Percentiles rank a stretch among this genome's conserved stretches.
Conservation (phyloP, 2,329 filamentous ascomycete species). For the Colletotrichum lupini region DNA sequence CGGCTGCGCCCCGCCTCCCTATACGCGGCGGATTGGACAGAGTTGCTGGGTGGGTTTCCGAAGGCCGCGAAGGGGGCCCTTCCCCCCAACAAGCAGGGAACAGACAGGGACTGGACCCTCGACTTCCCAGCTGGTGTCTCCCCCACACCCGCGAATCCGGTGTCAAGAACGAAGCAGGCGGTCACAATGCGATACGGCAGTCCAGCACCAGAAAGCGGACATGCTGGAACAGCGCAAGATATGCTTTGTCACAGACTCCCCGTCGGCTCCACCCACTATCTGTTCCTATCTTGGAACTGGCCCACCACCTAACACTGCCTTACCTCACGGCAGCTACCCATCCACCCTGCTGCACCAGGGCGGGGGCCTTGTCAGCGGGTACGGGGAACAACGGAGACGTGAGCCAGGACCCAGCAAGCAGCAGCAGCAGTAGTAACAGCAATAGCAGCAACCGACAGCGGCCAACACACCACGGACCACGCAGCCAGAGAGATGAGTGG, state of each 20-base stretch:
- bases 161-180: slow-evolving; percentile 29
- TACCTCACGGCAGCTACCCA: slow-evolving; percentile 1
- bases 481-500: background rate
- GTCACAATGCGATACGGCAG: slow-evolving; percentile 9
- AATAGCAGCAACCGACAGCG: slow-evolving; percentile 16
- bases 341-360: slow-evolving; percentile 10
- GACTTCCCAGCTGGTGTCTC: slow-evolving; percentile 9
- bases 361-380: slow-evolving; percentile 21
- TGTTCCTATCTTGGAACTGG: slow-evolving; percentile 24
- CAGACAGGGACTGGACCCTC: slow-evolving; percentile 30
- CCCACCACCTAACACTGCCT: background rate
- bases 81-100: slow-evolving; percentile 31
- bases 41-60: background rate
- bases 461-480: slow-evolving; percentile 20
- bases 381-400: slow-evolving; percentile 10
- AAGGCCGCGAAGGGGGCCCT: background rate
- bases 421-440: background rate
- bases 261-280: slow-evolving; percentile 19
- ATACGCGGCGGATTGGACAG: slow-evolving; percentile 8
- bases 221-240: slow-evolving; percentile 7
- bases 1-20: slow-evolving; percentile 16
- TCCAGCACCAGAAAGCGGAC: background rate
- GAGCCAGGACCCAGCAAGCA: slow-evolving; percentile 2
- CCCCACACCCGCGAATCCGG: slow-evolving; percentile 31
- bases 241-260: slow-evolving; percentile 33